phyloP scores from a whole-genome alignment of 83 land plant species.

The Larix sibirica region DNA sequence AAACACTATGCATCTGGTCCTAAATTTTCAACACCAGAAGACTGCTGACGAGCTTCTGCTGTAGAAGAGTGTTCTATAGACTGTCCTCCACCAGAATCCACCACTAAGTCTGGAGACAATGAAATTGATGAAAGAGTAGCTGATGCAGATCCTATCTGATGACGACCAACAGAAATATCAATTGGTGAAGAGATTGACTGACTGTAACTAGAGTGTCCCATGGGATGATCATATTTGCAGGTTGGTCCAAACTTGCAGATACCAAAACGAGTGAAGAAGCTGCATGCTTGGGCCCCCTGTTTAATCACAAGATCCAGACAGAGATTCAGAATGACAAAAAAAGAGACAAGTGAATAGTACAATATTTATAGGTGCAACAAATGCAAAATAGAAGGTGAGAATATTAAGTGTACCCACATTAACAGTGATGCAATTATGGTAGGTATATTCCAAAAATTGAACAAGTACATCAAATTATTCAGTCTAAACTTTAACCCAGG shows the following conservation, averaged over 20 bases:
- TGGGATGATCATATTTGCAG: conserved; percentile 82
- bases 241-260: conserved; percentile 83
- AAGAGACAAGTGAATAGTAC: background rate
- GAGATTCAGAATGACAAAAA: background rate
- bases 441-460: background rate
- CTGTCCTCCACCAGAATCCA: conserved; percentile 36
- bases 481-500: background rate
- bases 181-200: conserved; percentile 31
- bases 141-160: conserved; percentile 44
- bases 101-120: conserved; percentile 44
- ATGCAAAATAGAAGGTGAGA: background rate
- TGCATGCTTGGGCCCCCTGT: conserved; percentile 77
- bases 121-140: conserved; percentile 24
- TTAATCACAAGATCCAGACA: conserved; percentile 12
- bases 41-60: conserved; percentile 42
- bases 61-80: conserved; percentile 33
- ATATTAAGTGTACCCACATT: background rate
- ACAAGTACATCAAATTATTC: background rate
- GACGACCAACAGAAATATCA: conserved; percentile 47
- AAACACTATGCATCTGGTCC: conserved; percentile 35
- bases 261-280: conserved; percentile 74
- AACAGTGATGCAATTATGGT: background rate
- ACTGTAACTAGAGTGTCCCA: conserved; percentile 35
- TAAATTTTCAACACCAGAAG: conserved; percentile 48
- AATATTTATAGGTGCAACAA: background rate